Evolutionary conservation across 2,329 filamentous ascomycete species (phyloP).

Genomic region (Ilyonectria destructans): DNA sequence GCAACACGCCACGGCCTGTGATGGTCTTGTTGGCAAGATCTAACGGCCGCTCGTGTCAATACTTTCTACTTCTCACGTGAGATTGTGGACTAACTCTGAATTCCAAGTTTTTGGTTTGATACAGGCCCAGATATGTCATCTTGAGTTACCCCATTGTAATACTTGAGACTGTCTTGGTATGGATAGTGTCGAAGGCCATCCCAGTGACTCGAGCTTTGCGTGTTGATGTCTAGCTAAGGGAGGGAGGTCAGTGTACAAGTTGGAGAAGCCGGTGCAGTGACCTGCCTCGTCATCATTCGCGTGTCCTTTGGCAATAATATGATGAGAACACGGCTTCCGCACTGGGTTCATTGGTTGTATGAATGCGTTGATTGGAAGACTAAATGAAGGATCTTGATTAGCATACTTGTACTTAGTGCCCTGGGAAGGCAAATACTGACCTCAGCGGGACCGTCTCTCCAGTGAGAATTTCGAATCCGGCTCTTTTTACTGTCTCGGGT

Average conservation of each 20-base stretch:
- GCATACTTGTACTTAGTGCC: too few species aligned
- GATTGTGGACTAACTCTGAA: constrained; percentile 1
- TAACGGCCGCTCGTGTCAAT: background rate
- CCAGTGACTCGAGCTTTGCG: constrained; percentile 9
- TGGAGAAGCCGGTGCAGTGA: too few species aligned
- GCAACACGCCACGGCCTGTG: constrained; percentile 10
- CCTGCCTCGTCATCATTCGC: background rate
- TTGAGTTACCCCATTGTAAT: constrained; percentile 15
- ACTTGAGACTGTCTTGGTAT: constrained; percentile 1
- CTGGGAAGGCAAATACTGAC: too few species aligned
- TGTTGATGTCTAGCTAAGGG: constrained; percentile 7
- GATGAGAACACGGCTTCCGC: constrained; percentile 5
- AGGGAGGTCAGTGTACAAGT: too few species aligned
- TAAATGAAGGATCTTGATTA: too few species aligned
- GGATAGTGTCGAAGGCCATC: constrained; percentile 17
- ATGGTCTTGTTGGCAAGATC: constrained; percentile 14
- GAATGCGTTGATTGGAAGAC: background rate
- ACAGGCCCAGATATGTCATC: background rate
- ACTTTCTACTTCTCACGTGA: too few species aligned
- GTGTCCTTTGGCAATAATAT: constrained; percentile 7
- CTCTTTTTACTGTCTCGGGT: background rate
- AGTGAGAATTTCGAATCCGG: background rate
- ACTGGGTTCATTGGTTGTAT: constrained; percentile 8
- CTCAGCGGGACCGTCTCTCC: background rate
- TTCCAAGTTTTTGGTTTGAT: background rate